Percentiles rank a stretch among this genome's conserved stretches.
These are phyloP conservation scores for Stephanodiscus minutulus DNA, from an alignment of 108 stramenopile genomes.

Conservation along the genomic window DNA sequence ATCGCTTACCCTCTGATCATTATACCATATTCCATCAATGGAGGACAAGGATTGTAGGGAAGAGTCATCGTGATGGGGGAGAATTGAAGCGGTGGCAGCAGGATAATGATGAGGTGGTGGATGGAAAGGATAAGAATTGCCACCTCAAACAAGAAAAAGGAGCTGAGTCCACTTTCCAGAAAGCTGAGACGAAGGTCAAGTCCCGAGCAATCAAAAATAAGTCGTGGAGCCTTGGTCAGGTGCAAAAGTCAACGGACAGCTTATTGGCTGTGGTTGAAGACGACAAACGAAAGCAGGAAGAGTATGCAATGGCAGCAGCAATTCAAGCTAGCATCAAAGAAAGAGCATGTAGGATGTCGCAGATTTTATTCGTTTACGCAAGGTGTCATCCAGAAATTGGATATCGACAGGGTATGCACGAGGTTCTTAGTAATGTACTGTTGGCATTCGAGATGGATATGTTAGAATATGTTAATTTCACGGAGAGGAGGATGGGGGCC, in stretches of 20 bases:
- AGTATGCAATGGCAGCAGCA: slow-evolving; percentile 6
- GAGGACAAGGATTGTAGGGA: slow-evolving; percentile 6
- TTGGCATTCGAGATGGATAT: slow-evolving; percentile 72
- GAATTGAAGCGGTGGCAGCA: not conserved
- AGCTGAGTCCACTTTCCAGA: not conserved
- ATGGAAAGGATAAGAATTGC: not conserved
- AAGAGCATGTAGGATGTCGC: slow-evolving; percentile 36
- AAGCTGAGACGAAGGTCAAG: not conserved
- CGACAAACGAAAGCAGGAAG: slow-evolving; percentile 10
- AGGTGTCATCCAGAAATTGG: slow-evolving; percentile 65
- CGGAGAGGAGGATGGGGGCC: slow-evolving; percentile 19
- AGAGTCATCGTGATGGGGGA: not conserved
- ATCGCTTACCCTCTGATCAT: slow-evolving; percentile 65
- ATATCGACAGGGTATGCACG: slow-evolving; percentile 91
- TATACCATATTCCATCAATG: slow-evolving; percentile 36
- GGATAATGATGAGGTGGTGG: not conserved
- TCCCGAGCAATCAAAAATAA: not conserved
- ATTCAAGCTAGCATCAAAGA: slow-evolving; percentile 33
- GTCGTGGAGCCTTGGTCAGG: not conserved
- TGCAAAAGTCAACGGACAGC: slow-evolving; percentile 2
- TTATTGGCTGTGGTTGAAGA: not conserved
- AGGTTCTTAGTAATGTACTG: slow-evolving; percentile 71
- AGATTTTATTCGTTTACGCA: slow-evolving; percentile 53
- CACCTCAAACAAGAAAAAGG: not conserved
- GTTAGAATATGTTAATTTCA: slow-evolving; percentile 7